phyloP scores from a whole-genome alignment of 1,284 basidiomycete species.

The Austroboletus sp. region DNA sequence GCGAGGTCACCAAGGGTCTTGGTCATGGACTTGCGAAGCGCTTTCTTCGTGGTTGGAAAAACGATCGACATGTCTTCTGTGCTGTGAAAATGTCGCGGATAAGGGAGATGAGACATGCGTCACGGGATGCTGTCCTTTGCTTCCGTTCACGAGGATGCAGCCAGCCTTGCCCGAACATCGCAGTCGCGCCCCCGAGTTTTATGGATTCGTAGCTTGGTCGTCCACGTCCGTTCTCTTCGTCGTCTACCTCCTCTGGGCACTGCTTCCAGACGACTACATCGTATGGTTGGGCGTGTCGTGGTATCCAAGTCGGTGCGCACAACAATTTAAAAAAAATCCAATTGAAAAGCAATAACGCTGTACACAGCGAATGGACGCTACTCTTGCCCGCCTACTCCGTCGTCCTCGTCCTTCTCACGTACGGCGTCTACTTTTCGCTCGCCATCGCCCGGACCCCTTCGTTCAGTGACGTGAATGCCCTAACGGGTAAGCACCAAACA shows the following conservation, averaged over 20 bases:
- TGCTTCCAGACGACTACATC: constrained; percentile 54
- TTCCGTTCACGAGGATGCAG: constrained; percentile 37
- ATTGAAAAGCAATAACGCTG: neutral
- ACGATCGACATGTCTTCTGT: constrained; percentile 34
- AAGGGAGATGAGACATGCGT: neutral
- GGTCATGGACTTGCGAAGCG: constrained; percentile 46
- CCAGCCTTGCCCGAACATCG: constrained; percentile 39
- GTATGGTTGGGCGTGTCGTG: constrained; percentile 63
- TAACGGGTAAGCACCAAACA: constrained; percentile 48
- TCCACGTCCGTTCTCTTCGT: constrained; percentile 68
- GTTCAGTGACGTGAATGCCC: constrained; percentile 57
- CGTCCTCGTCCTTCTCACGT: constrained; percentile 67
- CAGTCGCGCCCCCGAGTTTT: constrained; percentile 73
- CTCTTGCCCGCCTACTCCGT: constrained; percentile 78
- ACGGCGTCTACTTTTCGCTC: constrained; percentile 71
- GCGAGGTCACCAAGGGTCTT: constrained; percentile 41
- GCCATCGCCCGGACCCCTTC: constrained; percentile 66
- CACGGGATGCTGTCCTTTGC: neutral
- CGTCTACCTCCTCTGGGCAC: constrained; percentile 64
- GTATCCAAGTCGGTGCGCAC: constrained; percentile 77
- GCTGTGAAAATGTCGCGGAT: neutral
- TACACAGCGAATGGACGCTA: constrained; percentile 69
- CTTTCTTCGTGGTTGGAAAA: constrained; percentile 41
- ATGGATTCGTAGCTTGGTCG: constrained; percentile 80
- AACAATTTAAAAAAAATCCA: neutral